Base-by-base conservation (phyloP, 768 basidiomycete genomes). In the Mycena olivaceomarginata region DNA sequence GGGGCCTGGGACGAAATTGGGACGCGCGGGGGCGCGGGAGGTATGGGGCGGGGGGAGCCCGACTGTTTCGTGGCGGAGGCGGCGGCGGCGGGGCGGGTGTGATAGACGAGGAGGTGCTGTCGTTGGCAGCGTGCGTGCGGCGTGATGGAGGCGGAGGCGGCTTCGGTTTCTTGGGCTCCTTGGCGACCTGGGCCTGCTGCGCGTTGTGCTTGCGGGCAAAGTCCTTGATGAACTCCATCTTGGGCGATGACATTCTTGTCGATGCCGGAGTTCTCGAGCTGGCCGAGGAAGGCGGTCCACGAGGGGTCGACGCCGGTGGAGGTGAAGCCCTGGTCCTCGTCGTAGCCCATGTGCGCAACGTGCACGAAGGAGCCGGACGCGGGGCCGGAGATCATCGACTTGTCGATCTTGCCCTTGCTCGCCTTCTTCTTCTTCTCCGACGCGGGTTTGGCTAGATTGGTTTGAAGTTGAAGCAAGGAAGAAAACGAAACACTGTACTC, bases 261-360 rank as follows among this genome's bases (percentile, higher is more conserved):
- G 64, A 99, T 85, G 0, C 97, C 97, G 9, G 89, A 85, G 60
- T 86, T 85, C 75, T 93, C 91, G 7, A 99, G 89, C 74, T 91
- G 88, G 10, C 86, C 89, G 4, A 99, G 88, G 72, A 99, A 85
- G 1, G 92, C 87, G 10, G 25, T 25, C 56, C 56, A 57, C 2
- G 56, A 57, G 1, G 96, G 92, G 84, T 99, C 98, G 7, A 99
- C 95, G 69, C 96, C 96, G 18, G 89, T 90, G 0, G 94, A 95
- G 0, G 93, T 94, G 85, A 97, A 99, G 3, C 98, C 98, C 37
- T 93, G 91, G 79, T 98, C 93, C 0, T 91, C 84, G 81, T 98
- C 96, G 84, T 94, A 98, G 15, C 97, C 98, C 95, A 99, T 98
- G 83, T 99, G 98, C 0, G 95, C 97, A 59, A 98, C 90, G 82